Base-by-base conservation (phyloP, 1,284 basidiomycete genomes). In the Tremellales sp. region DNA sequence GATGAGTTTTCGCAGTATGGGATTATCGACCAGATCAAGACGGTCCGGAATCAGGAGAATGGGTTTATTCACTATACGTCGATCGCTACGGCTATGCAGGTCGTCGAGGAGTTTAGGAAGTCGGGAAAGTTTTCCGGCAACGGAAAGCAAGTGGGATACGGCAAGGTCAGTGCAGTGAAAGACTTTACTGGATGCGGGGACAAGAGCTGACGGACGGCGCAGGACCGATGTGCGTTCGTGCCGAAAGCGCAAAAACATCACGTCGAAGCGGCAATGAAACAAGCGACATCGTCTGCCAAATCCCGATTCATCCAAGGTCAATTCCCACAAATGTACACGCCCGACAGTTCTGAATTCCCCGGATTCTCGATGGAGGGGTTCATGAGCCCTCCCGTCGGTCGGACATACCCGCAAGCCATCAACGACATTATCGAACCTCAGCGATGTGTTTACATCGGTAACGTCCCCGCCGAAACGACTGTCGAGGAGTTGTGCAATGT, bases 11-110 rank as follows among this genome's bases (percentile, higher is more conserved):
- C 82, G 64, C 80, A 86, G 36, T 97, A 92, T 65, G 92, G 92
- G n/a, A 79, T 92, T 39, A 96, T 97, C 67, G 92, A 97, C 75
- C 92, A 96, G 72, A 90, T 97, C 69, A 97, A 97, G 81, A 94
- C 96, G 65, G 92, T 96, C 36, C 78, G 90, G 54, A 92, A 97
- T 78, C 96, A 96, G 81, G 92, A 93, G 67, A 96, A 96, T 57
- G 92, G 90, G 6, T 97, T 97, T 69, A 88, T 97, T 35, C 92
- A 97, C 75, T 97, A 96, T 79, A 77, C 96, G 64, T 89, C 86
- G 72, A 94, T 97, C 69, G 82, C 85, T 12, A 83, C 87, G 35
- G 92, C 92, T 26, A 93, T 87, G 61, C 94, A 94, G 85, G 89
- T 89, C 52, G 91, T 96, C 40, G 85, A 87, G n/a, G 5, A 21